Base-by-base conservation (phyloP, 2,329 filamentous ascomycete species). In the Fusarium pininemorale region DNA sequence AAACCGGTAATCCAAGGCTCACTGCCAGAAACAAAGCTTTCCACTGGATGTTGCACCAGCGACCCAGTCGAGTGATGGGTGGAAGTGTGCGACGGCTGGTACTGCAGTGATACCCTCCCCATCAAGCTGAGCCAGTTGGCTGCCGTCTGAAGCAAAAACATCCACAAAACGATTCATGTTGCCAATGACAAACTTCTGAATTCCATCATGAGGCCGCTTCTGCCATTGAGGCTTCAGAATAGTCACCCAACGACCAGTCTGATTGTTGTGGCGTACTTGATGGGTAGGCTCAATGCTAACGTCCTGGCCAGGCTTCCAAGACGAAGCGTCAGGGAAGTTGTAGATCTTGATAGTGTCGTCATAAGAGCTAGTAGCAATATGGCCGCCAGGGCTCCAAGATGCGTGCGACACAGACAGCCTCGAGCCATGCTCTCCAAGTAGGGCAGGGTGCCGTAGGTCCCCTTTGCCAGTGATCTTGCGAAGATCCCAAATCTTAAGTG, bases 121-220 rank as follows among this genome's bases (percentile, higher is more conserved):
- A 3, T 92, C 94, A 2, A 97, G 83, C 81, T 98, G 96, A 1
- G 94, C 96, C 8, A 99, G 84, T 81, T 98, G 96, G 78, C 94
- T 92, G 0, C 96, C 96, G 55, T 93, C 89, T 1, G 91, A 88
- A 2, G 92, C 93, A 81, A 93, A 99, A 1, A 99, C 89, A 79
- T 99, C 96, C 4, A 98, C 94, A 77, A 98, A 98, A 4, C 96
- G 90, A 80, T 97, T 98, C 96, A 98, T 98, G 77, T 98, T 99
- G 3, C 94, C 96, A 65, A 99, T 96, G 30, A 91, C 93, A 77
- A 99, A 95, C 70, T 96, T 94, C 72, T 97, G 92, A 10, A 97
- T 90, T 13, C 92, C 91, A 66, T 96, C 94, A 39, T 88, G 84
- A 0, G 96, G 96, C 51, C 89, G 88, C 38, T 89, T 86, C 81